Percentiles rank a stretch among this genome's conserved stretches.
Evolutionary conservation across 306 rosid species (phyloP).

Genomic region (Dalbergia oliveri): DNA sequence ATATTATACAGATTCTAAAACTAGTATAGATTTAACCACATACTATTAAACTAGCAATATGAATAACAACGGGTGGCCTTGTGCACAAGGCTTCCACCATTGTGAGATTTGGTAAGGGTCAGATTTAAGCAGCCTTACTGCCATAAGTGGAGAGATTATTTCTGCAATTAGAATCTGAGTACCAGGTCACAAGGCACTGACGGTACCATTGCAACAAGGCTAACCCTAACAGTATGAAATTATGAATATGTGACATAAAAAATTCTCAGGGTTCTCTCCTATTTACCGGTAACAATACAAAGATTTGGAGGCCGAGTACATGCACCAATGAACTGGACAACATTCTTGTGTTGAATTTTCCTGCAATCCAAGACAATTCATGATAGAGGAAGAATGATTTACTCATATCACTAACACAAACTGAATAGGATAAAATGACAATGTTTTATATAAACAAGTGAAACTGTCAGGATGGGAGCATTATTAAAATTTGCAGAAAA

Average conservation of each 20-base stretch:
- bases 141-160: slow-evolving; percentile 25
- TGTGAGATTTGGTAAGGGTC: slow-evolving; percentile 34
- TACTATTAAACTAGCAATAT: slow-evolving; percentile 21
- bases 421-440: slow-evolving; percentile 25
- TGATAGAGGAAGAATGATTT: slow-evolving; percentile 40
- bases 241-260: slow-evolving; percentile 21
- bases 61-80: slow-evolving; percentile 13
- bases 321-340: slow-evolving; percentile 98
- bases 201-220: slow-evolving; percentile 34
- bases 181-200: slow-evolving; percentile 25
- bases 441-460: slow-evolving; percentile 19
- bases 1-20: slow-evolving; percentile 42
- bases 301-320: slow-evolving; percentile 91
- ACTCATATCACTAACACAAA: slow-evolving; percentile 11
- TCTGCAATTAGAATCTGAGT: slow-evolving; percentile 14
- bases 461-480: slow-evolving; percentile 18
- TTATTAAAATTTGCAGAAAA: slow-evolving; percentile 22
- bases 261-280: slow-evolving; percentile 27
- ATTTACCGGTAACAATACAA: slow-evolving; percentile 94
- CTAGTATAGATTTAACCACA: neutral
- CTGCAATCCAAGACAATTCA: slow-evolving; percentile 61
- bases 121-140: slow-evolving; percentile 11
- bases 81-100: slow-evolving; percentile 38
- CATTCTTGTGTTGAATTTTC: slow-evolving; percentile 98
- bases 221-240: slow-evolving; percentile 36